These are phyloP conservation scores for Colletotrichum siamense DNA, from an alignment of 2,329 filamentous ascomycete genomes.

Conservation along the genomic window DNA sequence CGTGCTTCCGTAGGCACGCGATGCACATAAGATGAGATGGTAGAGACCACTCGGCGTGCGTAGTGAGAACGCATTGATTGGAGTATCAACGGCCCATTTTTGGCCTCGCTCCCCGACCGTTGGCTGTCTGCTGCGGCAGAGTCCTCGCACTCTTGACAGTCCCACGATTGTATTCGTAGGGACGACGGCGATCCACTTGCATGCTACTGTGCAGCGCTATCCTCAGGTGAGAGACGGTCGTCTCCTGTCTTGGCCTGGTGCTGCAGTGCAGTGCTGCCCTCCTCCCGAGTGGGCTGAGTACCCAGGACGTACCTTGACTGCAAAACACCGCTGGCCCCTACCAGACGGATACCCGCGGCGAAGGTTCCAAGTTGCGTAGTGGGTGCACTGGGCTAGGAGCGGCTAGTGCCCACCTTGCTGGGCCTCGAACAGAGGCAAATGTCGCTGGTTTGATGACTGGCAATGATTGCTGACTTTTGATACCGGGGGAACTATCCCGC, in stretches of 20 bases:
- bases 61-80: neutral
- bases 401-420: constrained; percentile 13
- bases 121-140: neutral
- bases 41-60: neutral
- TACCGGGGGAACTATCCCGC: neutral
- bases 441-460: constrained; percentile 13
- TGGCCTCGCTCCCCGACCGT: neutral
- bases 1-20: neutral
- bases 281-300: neutral
- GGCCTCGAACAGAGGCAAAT: constrained; percentile 9
- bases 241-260: constrained; percentile 2
- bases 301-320: neutral
- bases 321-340: neutral
- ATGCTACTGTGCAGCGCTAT: constrained; percentile 4
- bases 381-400: constrained; percentile 4
- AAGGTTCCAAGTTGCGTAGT: neutral
- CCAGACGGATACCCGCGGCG: neutral
- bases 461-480: constrained; percentile 1
- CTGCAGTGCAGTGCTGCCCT: neutral
- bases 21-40: neutral
- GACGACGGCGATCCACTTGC: constrained; percentile 10
- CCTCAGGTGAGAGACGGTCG: constrained; percentile 5
- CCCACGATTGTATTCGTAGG: neutral
- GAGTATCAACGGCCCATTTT: neutral
- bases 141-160: neutral